phyloP scores from a whole-genome alignment of 768 basidiomycete species.

The Cubamyces lactineus region DNA sequence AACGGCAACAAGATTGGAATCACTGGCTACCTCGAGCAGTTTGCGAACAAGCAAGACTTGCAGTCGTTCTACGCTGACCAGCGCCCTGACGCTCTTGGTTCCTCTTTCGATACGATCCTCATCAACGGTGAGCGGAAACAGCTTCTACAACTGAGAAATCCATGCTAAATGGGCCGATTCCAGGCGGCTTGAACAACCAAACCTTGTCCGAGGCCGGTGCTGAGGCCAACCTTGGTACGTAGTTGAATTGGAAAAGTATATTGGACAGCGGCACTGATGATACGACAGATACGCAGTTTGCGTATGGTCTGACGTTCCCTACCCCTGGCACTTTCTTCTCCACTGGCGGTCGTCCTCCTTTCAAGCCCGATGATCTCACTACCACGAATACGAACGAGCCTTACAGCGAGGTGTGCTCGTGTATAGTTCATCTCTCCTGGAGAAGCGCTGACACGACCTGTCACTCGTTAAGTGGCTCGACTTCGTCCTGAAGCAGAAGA shows the following conservation, averaged over 20 bases:
- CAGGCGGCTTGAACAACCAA: conserved; percentile 68
- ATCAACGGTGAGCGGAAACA: conserved; percentile 49
- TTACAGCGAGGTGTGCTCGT: conserved; percentile 40
- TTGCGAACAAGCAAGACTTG: conserved; percentile 37
- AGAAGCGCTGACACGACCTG: neutral
- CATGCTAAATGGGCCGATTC: conserved; percentile 11
- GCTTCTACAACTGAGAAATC: neutral
- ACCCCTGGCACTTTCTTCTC: conserved; percentile 63
- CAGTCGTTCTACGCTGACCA: conserved; percentile 37
- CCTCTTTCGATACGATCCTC: conserved; percentile 55
- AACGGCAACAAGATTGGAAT: conserved; percentile 38
- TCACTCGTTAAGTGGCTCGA: conserved; percentile 56
- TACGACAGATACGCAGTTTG: conserved; percentile 61
- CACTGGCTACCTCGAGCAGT: conserved; percentile 42
- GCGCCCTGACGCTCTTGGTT: conserved; percentile 37
- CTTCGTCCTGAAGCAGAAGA: conserved; percentile 50
- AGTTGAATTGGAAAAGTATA: neutral
- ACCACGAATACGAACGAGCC: conserved; percentile 53
- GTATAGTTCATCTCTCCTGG: no score
- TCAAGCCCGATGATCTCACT: conserved; percentile 48
- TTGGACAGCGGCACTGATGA: neutral
- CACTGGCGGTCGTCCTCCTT: conserved; percentile 65
- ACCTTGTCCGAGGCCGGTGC: conserved; percentile 51
- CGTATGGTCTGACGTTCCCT: conserved; percentile 64
- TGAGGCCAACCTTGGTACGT: conserved; percentile 59